A percentile compares a stretch with the other conserved stretches of the same genome.
These are phyloP conservation scores for Macrotyloma uniflorum DNA, from an alignment of 306 rosid genomes.

Conservation along the genomic window DNA sequence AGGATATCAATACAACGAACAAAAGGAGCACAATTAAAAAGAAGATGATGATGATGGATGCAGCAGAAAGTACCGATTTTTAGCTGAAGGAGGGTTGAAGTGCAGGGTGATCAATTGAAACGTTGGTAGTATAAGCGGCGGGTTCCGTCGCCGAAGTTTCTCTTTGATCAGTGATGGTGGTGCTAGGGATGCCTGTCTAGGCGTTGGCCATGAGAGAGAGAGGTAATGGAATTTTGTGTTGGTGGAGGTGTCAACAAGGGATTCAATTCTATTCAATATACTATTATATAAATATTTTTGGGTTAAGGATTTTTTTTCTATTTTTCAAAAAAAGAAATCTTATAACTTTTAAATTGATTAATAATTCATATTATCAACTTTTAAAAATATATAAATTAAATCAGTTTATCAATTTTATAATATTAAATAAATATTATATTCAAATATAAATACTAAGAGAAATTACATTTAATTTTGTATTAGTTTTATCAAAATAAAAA, in stretches of 20 bases:
- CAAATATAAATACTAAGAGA: too few species aligned
- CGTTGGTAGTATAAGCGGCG: neutral
- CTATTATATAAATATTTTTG: too few species aligned
- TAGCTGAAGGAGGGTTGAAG: neutral
- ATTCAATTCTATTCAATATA: too few species aligned
- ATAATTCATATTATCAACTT: too few species aligned
- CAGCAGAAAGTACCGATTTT: neutral
- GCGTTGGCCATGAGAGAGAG: neutral
- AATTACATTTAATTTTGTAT: too few species aligned
- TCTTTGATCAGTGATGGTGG: neutral
- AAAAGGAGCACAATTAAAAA: neutral
- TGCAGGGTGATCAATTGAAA: neutral
- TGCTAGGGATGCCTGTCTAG: neutral
- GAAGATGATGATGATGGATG: neutral
- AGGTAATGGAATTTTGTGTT: neutral
- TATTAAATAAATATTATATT: too few species aligned
- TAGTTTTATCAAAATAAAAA: too few species aligned
- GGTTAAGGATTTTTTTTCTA: too few species aligned
- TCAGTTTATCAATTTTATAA: too few species aligned
- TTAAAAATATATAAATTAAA: too few species aligned
- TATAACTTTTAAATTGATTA: too few species aligned
- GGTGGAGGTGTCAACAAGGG: neutral
- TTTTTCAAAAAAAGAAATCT: too few species aligned
- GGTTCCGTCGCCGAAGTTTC: neutral
- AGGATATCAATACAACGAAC: neutral